phyloP scores from a whole-genome alignment of 371 early-diverging fungal species.

The Lichtheimia corymbifera region DNA sequence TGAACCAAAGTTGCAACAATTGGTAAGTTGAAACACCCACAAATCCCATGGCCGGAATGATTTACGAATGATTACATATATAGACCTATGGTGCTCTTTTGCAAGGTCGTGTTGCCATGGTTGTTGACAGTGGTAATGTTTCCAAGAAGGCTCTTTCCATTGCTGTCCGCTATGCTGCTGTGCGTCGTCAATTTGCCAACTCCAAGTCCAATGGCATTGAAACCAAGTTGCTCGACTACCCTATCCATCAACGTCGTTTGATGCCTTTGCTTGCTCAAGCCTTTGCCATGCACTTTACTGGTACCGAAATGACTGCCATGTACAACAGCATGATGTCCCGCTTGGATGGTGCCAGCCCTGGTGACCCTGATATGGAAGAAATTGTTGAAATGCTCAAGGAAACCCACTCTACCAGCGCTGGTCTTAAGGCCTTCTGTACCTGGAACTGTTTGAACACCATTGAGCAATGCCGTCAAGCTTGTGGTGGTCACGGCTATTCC shows the following conservation, averaged over 20 bases:
- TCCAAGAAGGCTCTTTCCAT: constrained; percentile 91
- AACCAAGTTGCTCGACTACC: constrained; percentile 89
- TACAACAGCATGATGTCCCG: constrained; percentile 77
- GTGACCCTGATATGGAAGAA: constrained; percentile 65
- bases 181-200: constrained; percentile 85
- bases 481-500: constrained; percentile 93
- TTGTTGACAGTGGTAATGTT: constrained; percentile 84
- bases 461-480: constrained; percentile 88
- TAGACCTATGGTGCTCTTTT: constrained; percentile 90
- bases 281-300: constrained; percentile 90
- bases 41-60: neutral
- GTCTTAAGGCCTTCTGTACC: constrained; percentile 95
- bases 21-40: constrained; percentile 21
- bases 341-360: constrained; percentile 68
- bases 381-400: constrained; percentile 83
- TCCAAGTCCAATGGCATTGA: constrained; percentile 56
- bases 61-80: constrained; percentile 19
- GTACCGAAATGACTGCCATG: constrained; percentile 77
- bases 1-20: constrained; percentile 62
- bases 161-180: constrained; percentile 88
- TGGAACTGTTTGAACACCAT: constrained; percentile 87
- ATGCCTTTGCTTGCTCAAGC: constrained; percentile 90
- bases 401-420: constrained; percentile 90
- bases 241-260: constrained; percentile 90
- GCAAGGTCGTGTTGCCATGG: constrained; percentile 90